These are phyloP conservation scores for Juncus effusus DNA, from an alignment of 176 grass and related monocot genomes.

Conservation along the genomic window DNA sequence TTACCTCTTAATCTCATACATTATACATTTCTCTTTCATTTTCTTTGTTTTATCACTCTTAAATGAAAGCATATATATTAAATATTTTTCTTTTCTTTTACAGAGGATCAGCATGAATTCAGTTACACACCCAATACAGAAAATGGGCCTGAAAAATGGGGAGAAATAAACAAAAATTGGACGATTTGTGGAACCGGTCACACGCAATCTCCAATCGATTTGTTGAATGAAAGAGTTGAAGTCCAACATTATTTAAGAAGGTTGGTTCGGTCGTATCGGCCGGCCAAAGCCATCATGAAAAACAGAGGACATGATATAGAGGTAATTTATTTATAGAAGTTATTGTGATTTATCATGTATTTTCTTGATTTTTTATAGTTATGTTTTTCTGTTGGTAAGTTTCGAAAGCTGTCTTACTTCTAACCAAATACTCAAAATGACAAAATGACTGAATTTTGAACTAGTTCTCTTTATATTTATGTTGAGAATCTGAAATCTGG, in stretches of 20 bases:
- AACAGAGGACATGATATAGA: constrained; percentile 66
- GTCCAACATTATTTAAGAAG: constrained; percentile 14
- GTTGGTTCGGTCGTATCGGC: constrained; percentile 32
- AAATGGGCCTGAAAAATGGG: constrained; percentile 48
- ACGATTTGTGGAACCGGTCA: constrained; percentile 42
- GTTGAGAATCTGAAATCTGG: too few species aligned
- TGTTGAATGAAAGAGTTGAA: constrained; percentile 29
- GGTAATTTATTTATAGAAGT: constrained; percentile 22
- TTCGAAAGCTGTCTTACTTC: too few species aligned
- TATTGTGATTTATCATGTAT: not conserved
- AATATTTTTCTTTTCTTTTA: too few species aligned
- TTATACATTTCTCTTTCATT: too few species aligned
- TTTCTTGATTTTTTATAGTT: too few species aligned
- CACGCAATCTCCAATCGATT: constrained; percentile 61
- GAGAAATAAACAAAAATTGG: constrained; percentile 34
- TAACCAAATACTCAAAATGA: not conserved
- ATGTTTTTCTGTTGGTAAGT: too few species aligned
- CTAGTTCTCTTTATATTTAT: too few species aligned
- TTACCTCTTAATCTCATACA: too few species aligned
- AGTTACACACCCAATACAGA: constrained; percentile 21
- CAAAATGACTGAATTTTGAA: too few species aligned
- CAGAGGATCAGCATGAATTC: constrained; percentile 38
- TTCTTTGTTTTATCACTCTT: too few species aligned
- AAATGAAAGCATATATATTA: too few species aligned
- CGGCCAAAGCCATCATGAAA: constrained; percentile 15